Percentiles rank a stretch among this genome's conserved stretches.
phyloP scores from a whole-genome alignment of 805 yeast species.

The Starmerella potacharoeniae region DNA sequence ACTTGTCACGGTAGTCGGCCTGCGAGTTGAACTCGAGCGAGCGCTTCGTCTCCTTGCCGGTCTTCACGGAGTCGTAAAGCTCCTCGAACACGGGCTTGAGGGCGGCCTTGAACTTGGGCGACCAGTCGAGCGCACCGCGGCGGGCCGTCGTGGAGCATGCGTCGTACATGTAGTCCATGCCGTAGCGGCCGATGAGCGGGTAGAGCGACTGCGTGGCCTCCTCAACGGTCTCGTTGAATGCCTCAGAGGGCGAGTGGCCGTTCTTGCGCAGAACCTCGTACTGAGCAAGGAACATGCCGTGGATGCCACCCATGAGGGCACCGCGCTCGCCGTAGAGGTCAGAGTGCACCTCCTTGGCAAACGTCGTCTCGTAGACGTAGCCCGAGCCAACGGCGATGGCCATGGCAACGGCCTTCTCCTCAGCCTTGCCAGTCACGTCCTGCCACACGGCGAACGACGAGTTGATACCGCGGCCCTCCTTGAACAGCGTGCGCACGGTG shows the following conservation, averaged over 20 bases:
- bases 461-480: slow-evolving; percentile 99
- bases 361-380: slow-evolving; percentile 98
- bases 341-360: slow-evolving; percentile 97
- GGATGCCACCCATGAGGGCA: slow-evolving; percentile 99
- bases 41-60: slow-evolving; percentile 96
- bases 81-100: slow-evolving; percentile 97
- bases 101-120: slow-evolving; percentile 97
- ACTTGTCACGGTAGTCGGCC: slow-evolving; percentile 92
- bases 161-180: slow-evolving; percentile 99
- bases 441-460: slow-evolving; percentile 99
- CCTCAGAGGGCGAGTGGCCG: slow-evolving; percentile 99
- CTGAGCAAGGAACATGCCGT: slow-evolving; percentile 99
- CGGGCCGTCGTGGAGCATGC: slow-evolving; percentile 99
- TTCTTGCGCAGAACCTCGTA: slow-evolving; percentile 99
- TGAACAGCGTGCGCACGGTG: slow-evolving; percentile 97
- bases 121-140: slow-evolving; percentile 99
- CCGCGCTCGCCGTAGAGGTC: slow-evolving; percentile 99
- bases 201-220: slow-evolving; percentile 99
- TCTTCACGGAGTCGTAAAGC: slow-evolving; percentile 86
- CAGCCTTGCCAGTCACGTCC: slow-evolving; percentile 97
- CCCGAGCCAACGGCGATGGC: slow-evolving; percentile 99
- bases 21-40: slow-evolving; percentile 97
- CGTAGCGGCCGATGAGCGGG: slow-evolving; percentile 98
- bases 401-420: slow-evolving; percentile 96
- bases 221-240: slow-evolving; percentile 99